Conservation (phyloP, 2,329 filamentous ascomycete species). For the Chaetomium sp. region DNA sequence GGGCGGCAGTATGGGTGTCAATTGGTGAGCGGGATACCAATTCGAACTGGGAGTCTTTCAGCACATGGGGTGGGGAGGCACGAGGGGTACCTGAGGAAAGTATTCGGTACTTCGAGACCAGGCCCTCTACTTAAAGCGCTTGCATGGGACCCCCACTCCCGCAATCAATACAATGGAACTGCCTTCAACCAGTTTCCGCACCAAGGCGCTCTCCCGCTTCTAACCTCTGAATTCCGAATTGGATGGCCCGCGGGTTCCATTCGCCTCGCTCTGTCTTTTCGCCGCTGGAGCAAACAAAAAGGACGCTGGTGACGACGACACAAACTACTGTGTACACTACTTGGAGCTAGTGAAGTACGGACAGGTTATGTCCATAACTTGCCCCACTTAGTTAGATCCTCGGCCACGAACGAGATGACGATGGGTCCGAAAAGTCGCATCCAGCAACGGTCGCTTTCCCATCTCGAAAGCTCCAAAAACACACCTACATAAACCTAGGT, state of each 20-base stretch:
- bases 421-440: not conserved
- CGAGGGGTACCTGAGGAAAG: too few relatives aligned
- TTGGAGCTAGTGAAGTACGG: not conserved
- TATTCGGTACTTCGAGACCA: not conserved
- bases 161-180: not conserved
- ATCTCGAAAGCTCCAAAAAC: not conserved
- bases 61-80: not conserved
- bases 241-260: not conserved
- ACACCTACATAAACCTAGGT: not conserved
- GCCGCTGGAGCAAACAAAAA: not conserved
- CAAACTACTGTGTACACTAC: too few relatives aligned
- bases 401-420: not conserved
- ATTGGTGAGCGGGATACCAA: not conserved
- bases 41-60: not conserved
- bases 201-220: not conserved
- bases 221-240: not conserved
- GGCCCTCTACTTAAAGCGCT: not conserved
- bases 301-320: not conserved
- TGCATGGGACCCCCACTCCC: slow-evolving; percentile 9
- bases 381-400: slow-evolving; percentile 7
- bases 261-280: not conserved
- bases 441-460: slow-evolving; percentile 15
- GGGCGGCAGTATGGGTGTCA: not conserved
- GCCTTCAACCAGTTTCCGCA: not conserved
- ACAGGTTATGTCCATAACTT: not conserved